phyloP scores from a whole-genome alignment of 257 asterid species.

The Leptodermis oblonga region DNA sequence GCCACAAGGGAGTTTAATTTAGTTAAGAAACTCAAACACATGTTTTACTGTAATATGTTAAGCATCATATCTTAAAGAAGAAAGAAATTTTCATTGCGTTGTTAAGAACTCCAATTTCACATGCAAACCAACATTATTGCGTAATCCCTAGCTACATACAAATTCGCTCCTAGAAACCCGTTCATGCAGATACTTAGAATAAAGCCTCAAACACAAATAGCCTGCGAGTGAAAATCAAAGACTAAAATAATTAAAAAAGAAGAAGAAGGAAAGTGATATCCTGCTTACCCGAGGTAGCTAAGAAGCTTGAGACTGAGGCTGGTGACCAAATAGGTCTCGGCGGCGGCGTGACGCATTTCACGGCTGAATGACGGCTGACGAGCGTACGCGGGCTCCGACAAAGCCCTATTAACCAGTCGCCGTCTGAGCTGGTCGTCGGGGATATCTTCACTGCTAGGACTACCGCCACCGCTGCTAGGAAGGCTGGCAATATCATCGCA shows the following conservation, averaged over 20 bases:
- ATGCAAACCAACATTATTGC: neutral
- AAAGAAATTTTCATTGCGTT: too few species aligned
- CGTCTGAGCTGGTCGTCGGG: slow-evolving; percentile 30
- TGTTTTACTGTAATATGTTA: too few species aligned
- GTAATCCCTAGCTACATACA: neutral
- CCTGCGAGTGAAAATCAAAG: neutral
- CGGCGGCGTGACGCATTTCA: slow-evolving; percentile 87
- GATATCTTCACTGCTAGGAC: neutral
- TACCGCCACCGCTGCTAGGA: neutral
- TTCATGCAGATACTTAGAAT: neutral
- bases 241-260: too few species aligned
- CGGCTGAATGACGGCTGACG: slow-evolving; percentile 69
- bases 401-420: slow-evolving; percentile 30
- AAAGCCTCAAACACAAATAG: neutral
- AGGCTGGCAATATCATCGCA: slow-evolving; percentile 2
- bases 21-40: neutral
- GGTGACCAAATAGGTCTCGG: slow-evolving; percentile 89
- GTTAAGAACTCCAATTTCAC: neutral
- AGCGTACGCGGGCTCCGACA: slow-evolving; percentile 41
- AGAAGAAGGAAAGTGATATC: neutral
- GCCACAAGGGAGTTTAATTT: neutral
- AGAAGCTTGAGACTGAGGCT: slow-evolving; percentile 82
- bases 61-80: too few species aligned
- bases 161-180: neutral
- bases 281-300: slow-evolving; percentile 69